These are phyloP conservation scores for Fusarium stilboides DNA, from an alignment of 2,329 filamentous ascomycete species.

Conservation along the genomic window DNA sequence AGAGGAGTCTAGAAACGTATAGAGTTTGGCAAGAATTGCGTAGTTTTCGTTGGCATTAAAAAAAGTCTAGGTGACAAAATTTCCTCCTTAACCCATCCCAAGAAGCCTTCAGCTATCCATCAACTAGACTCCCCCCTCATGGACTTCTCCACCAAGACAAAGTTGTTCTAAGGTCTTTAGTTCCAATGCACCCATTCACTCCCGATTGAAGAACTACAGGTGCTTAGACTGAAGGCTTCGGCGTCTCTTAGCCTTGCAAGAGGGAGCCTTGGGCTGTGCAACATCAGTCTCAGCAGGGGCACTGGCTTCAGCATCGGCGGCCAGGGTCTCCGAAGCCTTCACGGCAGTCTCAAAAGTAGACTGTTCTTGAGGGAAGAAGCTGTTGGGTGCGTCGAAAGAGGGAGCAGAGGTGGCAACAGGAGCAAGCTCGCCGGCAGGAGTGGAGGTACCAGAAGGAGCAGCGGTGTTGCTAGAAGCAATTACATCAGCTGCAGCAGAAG, in stretches of 20 bases:
- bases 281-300: background rate
- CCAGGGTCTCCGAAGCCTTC: background rate
- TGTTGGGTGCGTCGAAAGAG: background rate
- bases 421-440: background rate
- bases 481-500: background rate
- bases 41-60: too few species aligned
- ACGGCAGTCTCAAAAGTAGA: background rate
- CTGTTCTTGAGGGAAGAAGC: background rate
- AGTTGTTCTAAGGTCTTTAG: too few species aligned
- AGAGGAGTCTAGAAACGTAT: too few species aligned
- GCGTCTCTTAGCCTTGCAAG: constrained; percentile 1
- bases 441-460: background rate
- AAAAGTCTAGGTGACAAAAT: too few species aligned
- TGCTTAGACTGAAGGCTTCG: background rate
- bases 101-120: background rate
- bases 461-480: background rate
- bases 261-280: background rate
- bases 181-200: too few species aligned
- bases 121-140: background rate
- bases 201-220: background rate
- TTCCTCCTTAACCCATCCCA: too few species aligned
- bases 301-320: background rate
- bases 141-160: background rate
- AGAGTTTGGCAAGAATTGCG: too few species aligned
- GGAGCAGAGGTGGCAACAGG: background rate